phyloP scores from a whole-genome alignment of 768 basidiomycete genomes.

The Boletales sp. region DNA sequence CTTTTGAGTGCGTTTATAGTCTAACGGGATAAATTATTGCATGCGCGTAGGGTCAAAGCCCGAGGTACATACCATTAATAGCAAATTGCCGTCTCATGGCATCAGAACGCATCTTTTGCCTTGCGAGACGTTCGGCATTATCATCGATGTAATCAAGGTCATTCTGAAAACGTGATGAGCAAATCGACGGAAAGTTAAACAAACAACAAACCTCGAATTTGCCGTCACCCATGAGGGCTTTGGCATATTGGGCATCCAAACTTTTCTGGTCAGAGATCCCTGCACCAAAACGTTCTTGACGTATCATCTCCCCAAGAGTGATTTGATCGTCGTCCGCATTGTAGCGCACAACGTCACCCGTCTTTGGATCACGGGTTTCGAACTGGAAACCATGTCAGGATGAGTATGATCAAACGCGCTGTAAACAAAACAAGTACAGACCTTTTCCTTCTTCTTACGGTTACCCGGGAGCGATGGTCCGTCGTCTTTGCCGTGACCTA shows the following conservation, averaged over 20 bases:
- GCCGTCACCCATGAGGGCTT: constrained; percentile 82
- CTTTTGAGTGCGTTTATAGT: constrained; percentile 93
- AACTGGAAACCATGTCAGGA: constrained; percentile 41
- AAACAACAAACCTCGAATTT: constrained; percentile 67
- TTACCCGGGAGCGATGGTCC: constrained; percentile 56
- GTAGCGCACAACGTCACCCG: constrained; percentile 83
- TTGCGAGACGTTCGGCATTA: constrained; percentile 87
- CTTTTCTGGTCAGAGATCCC: constrained; percentile 91
- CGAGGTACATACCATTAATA: constrained; percentile 68
- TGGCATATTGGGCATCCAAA: constrained; percentile 85
- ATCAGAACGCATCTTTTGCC: constrained; percentile 94
- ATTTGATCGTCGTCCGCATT: constrained; percentile 88
- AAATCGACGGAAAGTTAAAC: neutral
- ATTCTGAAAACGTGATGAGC: constrained; percentile 42
- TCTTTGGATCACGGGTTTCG: constrained; percentile 86
- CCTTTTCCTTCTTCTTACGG: constrained; percentile 74
- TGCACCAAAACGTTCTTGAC: constrained; percentile 88
- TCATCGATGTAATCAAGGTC: constrained; percentile 96
- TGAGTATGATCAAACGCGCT: neutral
- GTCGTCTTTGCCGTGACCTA: constrained; percentile 75
- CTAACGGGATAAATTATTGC: constrained; percentile 37
- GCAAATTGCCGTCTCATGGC: constrained; percentile 97
- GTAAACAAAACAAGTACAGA: constrained; percentile 34
- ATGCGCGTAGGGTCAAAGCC: neutral
- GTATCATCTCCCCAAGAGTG: constrained; percentile 86